These are phyloP conservation scores for Aspergillus vadensis DNA, from an alignment of 2,329 filamentous ascomycete species.

Conservation along the genomic window DNA sequence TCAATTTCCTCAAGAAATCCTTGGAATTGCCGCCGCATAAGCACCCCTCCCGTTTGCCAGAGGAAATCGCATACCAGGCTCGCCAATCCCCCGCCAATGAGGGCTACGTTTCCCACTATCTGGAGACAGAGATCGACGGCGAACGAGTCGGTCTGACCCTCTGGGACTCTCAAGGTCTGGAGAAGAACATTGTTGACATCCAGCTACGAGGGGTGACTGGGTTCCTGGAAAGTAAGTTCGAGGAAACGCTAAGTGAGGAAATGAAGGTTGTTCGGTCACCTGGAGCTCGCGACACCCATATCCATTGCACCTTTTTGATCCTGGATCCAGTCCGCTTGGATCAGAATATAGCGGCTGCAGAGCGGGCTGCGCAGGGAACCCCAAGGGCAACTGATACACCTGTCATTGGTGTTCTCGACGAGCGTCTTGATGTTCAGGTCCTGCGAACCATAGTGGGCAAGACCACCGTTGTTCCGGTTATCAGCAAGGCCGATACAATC, in stretches of 20 bases:
- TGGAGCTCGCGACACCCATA: slow-evolving; percentile 92
- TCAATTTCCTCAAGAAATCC: slow-evolving; percentile 89
- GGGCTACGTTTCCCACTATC: slow-evolving; percentile 82
- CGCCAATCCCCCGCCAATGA: slow-evolving; percentile 57
- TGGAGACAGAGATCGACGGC: slow-evolving; percentile 91
- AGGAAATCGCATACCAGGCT: slow-evolving; percentile 58
- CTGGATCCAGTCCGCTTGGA: slow-evolving; percentile 87
- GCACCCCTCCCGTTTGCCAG: slow-evolving; percentile 58
- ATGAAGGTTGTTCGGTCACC: slow-evolving; percentile 95
- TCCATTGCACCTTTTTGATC: slow-evolving; percentile 91
- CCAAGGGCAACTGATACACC: slow-evolving; percentile 47
- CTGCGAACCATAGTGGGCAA: slow-evolving; percentile 85
- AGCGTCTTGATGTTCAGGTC: slow-evolving; percentile 87
- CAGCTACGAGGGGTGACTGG: slow-evolving; percentile 88
- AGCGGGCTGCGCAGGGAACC: slow-evolving; percentile 58
- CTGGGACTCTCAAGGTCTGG: slow-evolving; percentile 94
- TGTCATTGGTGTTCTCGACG: slow-evolving; percentile 71
- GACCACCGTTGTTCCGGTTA: slow-evolving; percentile 92
- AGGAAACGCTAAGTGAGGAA: slow-evolving; percentile 95
- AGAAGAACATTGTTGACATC: slow-evolving; percentile 92
- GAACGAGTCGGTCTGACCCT: slow-evolving; percentile 90
- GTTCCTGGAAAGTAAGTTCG: slow-evolving; percentile 97
- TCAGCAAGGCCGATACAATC: slow-evolving; percentile 95
- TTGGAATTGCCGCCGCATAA: slow-evolving; percentile 82
- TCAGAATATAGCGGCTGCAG: slow-evolving; percentile 71